phyloP scores from a whole-genome alignment of 176 grass and related monocot genomes.

The Oryza meridionalis region DNA sequence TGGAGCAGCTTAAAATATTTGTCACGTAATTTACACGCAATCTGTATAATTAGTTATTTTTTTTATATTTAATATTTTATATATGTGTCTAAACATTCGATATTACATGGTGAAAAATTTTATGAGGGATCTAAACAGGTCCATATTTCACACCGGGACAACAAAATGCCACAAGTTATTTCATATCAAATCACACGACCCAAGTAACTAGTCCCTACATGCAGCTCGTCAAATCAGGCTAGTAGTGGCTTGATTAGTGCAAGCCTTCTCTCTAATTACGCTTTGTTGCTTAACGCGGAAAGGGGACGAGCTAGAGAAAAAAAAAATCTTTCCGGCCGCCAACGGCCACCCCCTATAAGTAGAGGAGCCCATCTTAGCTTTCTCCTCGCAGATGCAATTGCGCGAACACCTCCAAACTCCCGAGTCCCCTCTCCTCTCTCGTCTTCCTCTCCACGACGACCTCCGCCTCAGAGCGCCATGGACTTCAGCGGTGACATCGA shows the following conservation, averaged over 20 bases:
- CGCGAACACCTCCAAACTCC: constrained; percentile 23
- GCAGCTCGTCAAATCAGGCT: background rate
- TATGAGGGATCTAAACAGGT: too few species aligned
- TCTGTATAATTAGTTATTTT: too few species aligned
- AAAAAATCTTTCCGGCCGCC: background rate
- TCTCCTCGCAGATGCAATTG: constrained; percentile 34
- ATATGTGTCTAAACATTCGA: too few species aligned
- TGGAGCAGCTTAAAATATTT: too few species aligned
- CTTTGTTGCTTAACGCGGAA: constrained; percentile 15
- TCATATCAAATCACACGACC: too few species aligned
- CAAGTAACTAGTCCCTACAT: background rate
- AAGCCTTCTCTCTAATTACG: background rate
- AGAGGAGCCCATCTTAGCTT: background rate
- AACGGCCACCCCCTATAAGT: constrained; percentile 38
- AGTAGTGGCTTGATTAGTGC: background rate
- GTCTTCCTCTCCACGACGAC: background rate
- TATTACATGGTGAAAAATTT: too few species aligned
- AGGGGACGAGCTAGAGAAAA: background rate
- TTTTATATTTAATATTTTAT: too few species aligned
- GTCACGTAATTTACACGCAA: too few species aligned
- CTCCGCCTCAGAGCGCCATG: constrained; percentile 41
- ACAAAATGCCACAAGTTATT: too few species aligned
- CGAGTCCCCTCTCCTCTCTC: background rate
- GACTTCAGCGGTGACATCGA: constrained; percentile 51
- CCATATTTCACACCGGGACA: too few species aligned